Conservation (phyloP, 2,329 filamentous ascomycete genomes). For the Claviceps sp. region DNA sequence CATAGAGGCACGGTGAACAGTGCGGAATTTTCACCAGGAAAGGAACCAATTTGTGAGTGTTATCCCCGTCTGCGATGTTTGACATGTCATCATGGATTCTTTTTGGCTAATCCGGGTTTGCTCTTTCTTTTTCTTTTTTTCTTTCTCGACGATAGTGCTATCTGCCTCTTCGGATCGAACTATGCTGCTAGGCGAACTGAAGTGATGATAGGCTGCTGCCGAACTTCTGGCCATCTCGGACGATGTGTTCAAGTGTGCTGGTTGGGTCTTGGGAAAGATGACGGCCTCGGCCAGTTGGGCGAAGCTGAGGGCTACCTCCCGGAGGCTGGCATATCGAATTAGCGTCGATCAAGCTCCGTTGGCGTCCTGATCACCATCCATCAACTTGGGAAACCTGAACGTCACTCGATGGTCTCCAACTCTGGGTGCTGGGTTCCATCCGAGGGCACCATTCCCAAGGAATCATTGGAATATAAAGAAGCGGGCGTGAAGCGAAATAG, state of each 20-base stretch:
- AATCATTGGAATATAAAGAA: background rate
- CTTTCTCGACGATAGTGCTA: conserved; percentile 45
- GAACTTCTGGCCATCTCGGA: background rate
- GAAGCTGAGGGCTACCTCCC: background rate
- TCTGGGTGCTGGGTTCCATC: background rate
- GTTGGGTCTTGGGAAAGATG: background rate
- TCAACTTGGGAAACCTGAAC: background rate
- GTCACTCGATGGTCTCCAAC: background rate
- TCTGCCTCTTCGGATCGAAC: conserved; percentile 84
- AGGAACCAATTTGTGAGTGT: conserved; percentile 75
- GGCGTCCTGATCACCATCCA: background rate
- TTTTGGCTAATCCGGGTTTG: conserved; percentile 19
- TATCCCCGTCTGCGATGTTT: background rate
- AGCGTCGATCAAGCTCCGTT: background rate
- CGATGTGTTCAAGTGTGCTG: background rate
- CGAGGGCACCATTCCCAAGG: no score
- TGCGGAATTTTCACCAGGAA: conserved; percentile 74
- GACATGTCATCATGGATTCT: background rate
- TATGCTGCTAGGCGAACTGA: conserved; percentile 69
- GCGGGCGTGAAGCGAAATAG: background rate
- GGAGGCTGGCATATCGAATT: background rate
- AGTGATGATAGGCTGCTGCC: conserved; percentile 21
- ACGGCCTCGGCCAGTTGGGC: background rate
- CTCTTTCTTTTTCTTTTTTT: background rate
- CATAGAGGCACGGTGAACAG: conserved; percentile 94